phyloP scores from a whole-genome alignment of 768 basidiomycete genomes.

The Kwoniella sp. region DNA sequence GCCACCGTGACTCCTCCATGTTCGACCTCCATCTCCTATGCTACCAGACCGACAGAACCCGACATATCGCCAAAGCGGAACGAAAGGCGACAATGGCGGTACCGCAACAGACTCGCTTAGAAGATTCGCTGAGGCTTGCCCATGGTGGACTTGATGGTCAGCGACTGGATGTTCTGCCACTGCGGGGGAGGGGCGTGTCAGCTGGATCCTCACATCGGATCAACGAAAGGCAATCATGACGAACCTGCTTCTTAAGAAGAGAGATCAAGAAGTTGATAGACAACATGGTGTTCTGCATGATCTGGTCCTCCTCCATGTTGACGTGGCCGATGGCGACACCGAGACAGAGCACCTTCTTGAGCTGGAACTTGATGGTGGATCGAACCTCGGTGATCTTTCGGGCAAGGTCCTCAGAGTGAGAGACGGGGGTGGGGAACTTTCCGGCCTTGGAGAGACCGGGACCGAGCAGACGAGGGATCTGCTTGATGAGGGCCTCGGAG shows the following conservation, averaged over 20 bases:
- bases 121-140: constrained; percentile 94
- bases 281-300: constrained; percentile 95
- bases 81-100: neutral
- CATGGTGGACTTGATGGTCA: constrained; percentile 99
- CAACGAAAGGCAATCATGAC: constrained; percentile 5
- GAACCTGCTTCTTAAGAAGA: constrained; percentile 77
- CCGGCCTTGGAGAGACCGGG: constrained; percentile 99
- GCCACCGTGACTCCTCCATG: constrained; percentile 53
- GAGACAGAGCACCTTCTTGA: constrained; percentile 93
- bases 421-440: constrained; percentile 97
- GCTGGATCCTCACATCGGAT: constrained; percentile 52
- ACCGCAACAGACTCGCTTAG: constrained; percentile 53
- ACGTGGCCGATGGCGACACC: constrained; percentile 98
- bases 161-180: constrained; percentile 96
- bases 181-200: constrained; percentile 40
- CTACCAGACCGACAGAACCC: constrained; percentile 1
- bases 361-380: constrained; percentile 99
- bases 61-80: constrained; percentile 6
- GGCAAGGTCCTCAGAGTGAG: constrained; percentile 79
- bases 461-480: constrained; percentile 98
- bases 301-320: constrained; percentile 96
- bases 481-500: constrained; percentile 96
- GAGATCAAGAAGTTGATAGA: constrained; percentile 99
- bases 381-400: constrained; percentile 92
- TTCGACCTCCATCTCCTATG: neutral